These are phyloP conservation scores for Linnemannia elongata DNA, from an alignment of 192 early-diverging fungal genomes.

Conservation along the genomic window DNA sequence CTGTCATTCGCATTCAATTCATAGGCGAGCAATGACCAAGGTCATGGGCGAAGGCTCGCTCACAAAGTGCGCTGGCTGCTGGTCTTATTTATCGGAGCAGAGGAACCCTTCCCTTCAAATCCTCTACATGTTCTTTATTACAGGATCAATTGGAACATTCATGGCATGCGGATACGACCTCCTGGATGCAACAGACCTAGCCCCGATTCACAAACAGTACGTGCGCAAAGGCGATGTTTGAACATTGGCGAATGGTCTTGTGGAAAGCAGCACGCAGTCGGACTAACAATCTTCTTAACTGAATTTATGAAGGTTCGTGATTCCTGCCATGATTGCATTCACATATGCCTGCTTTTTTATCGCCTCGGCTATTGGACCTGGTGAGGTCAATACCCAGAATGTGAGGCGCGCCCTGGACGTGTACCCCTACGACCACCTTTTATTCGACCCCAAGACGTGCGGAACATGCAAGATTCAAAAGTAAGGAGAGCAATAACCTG, in stretches of 20 bases:
- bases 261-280: too few relatives aligned
- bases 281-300: not conserved
- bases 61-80: slow-evolving; percentile 40
- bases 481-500: slow-evolving; percentile 38
- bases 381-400: slow-evolving; percentile 60
- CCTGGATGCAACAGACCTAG: slow-evolving; percentile 24
- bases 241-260: not conserved
- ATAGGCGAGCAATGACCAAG: slow-evolving; percentile 36
- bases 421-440: slow-evolving; percentile 61
- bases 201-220: slow-evolving; percentile 37
- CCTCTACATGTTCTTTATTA: slow-evolving; percentile 50
- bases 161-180: slow-evolving; percentile 44
- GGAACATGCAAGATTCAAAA: slow-evolving; percentile 65
- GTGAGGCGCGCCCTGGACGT: slow-evolving; percentile 53
- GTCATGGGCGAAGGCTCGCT: slow-evolving; percentile 25
- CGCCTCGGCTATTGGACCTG: slow-evolving; percentile 62
- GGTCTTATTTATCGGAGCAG: slow-evolving; percentile 39
- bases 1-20: not conserved
- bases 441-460: slow-evolving; percentile 65
- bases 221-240: not conserved
- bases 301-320: slow-evolving; percentile 43
- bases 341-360: slow-evolving; percentile 63
- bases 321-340: slow-evolving; percentile 58
- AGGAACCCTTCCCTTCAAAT: slow-evolving; percentile 47
- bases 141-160: slow-evolving; percentile 43